Conservation (phyloP, 225 moss, liverwort and hornwort species). For the Rhytidiadelphus loreus region DNA sequence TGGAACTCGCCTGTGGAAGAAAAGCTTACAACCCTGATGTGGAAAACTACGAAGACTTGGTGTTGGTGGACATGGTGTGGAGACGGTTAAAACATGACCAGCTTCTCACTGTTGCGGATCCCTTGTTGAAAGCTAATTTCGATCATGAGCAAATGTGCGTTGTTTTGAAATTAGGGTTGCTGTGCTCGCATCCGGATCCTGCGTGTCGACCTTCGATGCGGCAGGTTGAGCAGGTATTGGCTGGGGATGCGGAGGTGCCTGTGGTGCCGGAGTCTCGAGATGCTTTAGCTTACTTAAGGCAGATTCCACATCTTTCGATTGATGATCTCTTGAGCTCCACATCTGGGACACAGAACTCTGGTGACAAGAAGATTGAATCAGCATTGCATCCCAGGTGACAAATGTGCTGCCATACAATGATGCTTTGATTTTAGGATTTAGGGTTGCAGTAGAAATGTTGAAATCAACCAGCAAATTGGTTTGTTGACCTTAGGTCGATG, state of each 20-base stretch:
- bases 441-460: background rate
- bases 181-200: no score
- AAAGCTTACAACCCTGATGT: no score
- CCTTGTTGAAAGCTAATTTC: no score
- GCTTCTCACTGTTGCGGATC: conserved; percentile 12
- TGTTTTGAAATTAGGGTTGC: no score
- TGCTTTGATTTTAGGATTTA: background rate
- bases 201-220: conserved; percentile 33
- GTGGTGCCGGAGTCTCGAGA: background rate
- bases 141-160: no score
- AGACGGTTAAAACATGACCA: no score
- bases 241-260: conserved; percentile 15
- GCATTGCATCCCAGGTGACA: background rate
- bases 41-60: no score
- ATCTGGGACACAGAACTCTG: background rate
- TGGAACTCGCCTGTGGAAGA: no score
- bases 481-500: background rate
- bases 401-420: background rate
- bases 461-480: background rate
- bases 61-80: no score
- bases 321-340: background rate
- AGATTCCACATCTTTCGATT: background rate
- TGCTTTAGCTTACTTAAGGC: background rate
- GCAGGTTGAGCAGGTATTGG: conserved; percentile 25
- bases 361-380: background rate